Base-by-base conservation (phyloP, 768 basidiomycete genomes). In the Albatrellus ellisii region DNA sequence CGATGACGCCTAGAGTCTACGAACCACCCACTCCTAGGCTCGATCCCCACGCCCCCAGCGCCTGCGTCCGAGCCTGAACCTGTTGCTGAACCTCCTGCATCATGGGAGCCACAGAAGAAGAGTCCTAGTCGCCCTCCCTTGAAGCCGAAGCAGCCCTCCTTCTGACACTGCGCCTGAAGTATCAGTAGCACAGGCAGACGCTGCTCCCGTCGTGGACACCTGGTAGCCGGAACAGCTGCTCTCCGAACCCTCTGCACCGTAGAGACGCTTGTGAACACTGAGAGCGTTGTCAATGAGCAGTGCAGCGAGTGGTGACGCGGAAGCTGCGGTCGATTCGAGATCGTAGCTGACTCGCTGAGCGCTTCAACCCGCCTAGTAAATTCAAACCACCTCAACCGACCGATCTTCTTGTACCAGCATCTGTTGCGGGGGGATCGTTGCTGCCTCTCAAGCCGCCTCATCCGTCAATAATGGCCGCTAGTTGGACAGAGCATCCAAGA, bases 1-100 rank as follows among this genome's bases (percentile, higher is more conserved):
- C 44, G 11, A 15, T 42, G 32, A 50, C 47, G 4, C 49, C 49
- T 24, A 42, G 37, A 36, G 32, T 26, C 29, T 11, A 18, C 22
- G 38, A 15, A 10, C 39, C 25, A 20, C n/a, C 8, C 10, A 4
- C 36, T 35, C n/a, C n/a, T n/a, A n/a, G n/a, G n/a, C n/a, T n/a
- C n/a, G n/a, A n/a, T n/a, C n/a, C 11, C 28, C 9, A 5, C 26
- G 1, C 28, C 18, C 6, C 11, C 12, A 37, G 1, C 32, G 24
- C 34, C 7, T 11, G 11, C 14, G 18, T 8, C 2, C 14, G 22
- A 17, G 15, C 20, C 31, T 12, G 31, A 6, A 12, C 8, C 7
- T 2, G 36, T 26, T 25, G 10, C 38, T 8, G 6, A 4, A 3
- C 0, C 26, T 18, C 45, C 6, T 36, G 44, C 20, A 7, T 33